Evolutionary conservation across 2,329 filamentous ascomycete genomes (phyloP).

Genomic region (Nigrospora osmanthi): DNA sequence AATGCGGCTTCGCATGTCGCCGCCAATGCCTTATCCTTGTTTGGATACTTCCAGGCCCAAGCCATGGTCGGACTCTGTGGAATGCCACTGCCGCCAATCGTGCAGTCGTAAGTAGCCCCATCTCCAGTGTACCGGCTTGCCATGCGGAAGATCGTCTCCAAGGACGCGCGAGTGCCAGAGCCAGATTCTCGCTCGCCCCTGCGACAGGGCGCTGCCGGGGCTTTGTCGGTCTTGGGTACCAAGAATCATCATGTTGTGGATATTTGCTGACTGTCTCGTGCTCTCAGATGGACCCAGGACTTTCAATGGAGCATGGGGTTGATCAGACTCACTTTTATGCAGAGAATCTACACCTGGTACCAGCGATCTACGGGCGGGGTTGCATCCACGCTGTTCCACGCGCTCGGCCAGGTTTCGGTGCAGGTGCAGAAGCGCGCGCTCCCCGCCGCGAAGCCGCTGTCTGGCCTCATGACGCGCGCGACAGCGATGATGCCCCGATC

Average conservation of each 20-base stretch:
- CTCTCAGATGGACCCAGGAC: conserved; percentile 75
- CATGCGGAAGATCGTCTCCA: no score
- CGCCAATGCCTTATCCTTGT: conserved; percentile 87
- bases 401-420: conserved; percentile 69
- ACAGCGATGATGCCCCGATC: conserved; percentile 41
- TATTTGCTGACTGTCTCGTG: neutral
- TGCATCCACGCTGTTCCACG: conserved; percentile 70
- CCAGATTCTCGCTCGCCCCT: no score
- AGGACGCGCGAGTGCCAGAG: no score
- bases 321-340: conserved; percentile 70
- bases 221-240: no score
- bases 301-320: conserved; percentile 99
- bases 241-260: no score
- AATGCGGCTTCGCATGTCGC: conserved; percentile 94
- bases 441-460: conserved; percentile 21
- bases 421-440: conserved; percentile 62
- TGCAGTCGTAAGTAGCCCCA: conserved; percentile 45
- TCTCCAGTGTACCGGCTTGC: neutral
- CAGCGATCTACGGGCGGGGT: conserved; percentile 86
- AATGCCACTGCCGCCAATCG: conserved; percentile 77
- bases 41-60: conserved; percentile 90
- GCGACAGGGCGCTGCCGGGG: no score
- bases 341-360: conserved; percentile 89
- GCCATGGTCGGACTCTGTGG: conserved; percentile 83
- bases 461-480: conserved; percentile 46